phyloP scores from a whole-genome alignment of 805 yeast species.

The Clavispora santaluciae region DNA sequence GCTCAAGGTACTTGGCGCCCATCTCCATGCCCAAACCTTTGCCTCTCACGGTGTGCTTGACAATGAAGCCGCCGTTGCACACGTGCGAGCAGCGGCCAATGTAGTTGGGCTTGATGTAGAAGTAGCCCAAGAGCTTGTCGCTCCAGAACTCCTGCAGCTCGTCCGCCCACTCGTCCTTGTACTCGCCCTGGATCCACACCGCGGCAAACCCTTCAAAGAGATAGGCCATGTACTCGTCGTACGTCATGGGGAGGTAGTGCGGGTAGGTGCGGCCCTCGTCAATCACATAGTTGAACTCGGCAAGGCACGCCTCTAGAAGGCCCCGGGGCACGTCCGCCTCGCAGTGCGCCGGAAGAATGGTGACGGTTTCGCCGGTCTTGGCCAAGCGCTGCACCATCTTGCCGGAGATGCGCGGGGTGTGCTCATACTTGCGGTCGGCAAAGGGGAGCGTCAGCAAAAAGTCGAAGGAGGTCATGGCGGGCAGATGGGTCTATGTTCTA shows the following conservation, averaged over 20 bases:
- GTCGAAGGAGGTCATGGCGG: constrained; percentile 1
- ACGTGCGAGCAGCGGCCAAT: constrained; percentile 79
- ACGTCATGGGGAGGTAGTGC: constrained; percentile 34
- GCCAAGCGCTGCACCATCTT: constrained; percentile 37
- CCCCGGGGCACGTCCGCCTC: constrained; percentile 44
- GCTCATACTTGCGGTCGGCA: constrained; percentile 24
- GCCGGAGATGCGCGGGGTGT: constrained; percentile 27
- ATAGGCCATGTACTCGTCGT: constrained; percentile 52
- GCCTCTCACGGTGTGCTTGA: constrained; percentile 56
- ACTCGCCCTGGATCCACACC: constrained; percentile 45
- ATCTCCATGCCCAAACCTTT: constrained; percentile 63
- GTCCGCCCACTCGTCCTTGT: constrained; percentile 26
- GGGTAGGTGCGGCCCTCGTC: constrained; percentile 79
- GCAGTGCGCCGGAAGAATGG: constrained; percentile 57
- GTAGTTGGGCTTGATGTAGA: constrained; percentile 83
- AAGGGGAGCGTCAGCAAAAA: constrained; percentile 24
- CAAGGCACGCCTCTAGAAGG: constrained; percentile 42
- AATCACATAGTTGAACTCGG: constrained; percentile 59
- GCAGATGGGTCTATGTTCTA: too few relatives aligned
- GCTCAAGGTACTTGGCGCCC: constrained; percentile 59
- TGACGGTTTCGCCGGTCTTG: constrained; percentile 42
- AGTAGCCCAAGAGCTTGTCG: constrained; percentile 58
- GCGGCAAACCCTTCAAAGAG: constrained; percentile 70
- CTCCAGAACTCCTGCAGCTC: constrained; percentile 41
- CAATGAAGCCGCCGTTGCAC: constrained; percentile 85